Evolutionary conservation across 2,329 filamentous ascomycete genomes (phyloP), one percentile per base, ranked within the genome.

Genomic region (Scedosporium apiospermum): DNA sequence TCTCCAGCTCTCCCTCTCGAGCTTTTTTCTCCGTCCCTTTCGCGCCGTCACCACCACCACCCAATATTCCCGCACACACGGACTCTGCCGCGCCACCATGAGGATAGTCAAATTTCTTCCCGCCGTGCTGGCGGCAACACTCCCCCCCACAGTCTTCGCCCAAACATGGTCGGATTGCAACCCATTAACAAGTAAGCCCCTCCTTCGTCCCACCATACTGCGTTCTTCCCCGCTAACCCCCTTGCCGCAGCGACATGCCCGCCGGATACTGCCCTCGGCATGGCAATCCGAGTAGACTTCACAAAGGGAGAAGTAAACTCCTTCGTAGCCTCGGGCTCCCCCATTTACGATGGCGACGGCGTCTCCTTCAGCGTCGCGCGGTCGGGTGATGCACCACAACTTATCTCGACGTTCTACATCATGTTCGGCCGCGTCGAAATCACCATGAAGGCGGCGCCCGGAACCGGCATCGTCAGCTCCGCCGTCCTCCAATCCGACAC

Each of bases 361-460:
- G 93, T 84, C 27, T 84, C 84, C 16, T 96, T 99, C 73, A 92
- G 90, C 27, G 88, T 99, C 61, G 76, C 85, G 61, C 78, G 87
- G 70, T 81, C 87, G 60, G 93, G 93, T 63, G 91, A 99, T 71
- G 85, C 91, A 3, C 95, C 95, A 0, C 89, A 93, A 73, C 84
- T 99, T 65, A 83, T 83, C 66, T 96, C 92, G 65, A 85, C 95
- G 70, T 98, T 96, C 84, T 98, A 97, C 81, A 96, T 99, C 78
- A 98, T 99, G 95, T 99, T 97, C 73, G 95, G 95, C 67, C 89
- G 88, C 66, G 90, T 97, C 71, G 89, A 96, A 67, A 85, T 93
- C 67, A 88, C 85, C 38, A 82, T 97, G 79, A 93, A 93, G 76
- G 87, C 91, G 27, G 92, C 95, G 9, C 88, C 92, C 0, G 95